Percentiles rank a stretch among this genome's conserved stretches.
Conservation (phyloP, 2,329 filamentous ascomycete genomes). For the Scleromitrula shiraiana region DNA sequence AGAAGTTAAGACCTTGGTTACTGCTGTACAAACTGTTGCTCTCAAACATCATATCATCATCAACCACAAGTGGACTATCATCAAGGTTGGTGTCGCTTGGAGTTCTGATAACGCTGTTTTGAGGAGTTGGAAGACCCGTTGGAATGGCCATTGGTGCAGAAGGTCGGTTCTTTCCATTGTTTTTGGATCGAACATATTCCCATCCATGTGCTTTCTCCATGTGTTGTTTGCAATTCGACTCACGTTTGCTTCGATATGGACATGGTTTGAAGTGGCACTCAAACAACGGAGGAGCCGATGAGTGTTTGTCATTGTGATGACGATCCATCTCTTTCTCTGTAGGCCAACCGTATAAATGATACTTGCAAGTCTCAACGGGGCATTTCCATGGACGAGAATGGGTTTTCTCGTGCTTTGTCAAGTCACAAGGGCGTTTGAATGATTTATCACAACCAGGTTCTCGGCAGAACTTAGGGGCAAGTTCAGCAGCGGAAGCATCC, state of each 20-base stretch:
- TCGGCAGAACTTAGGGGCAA: conserved; percentile 69
- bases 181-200: conserved; percentile 87
- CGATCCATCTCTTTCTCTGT: conserved; percentile 97
- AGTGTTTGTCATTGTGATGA: conserved; percentile 95
- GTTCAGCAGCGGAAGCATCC: conserved; percentile 77
- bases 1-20: conserved; percentile 6
- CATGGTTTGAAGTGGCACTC: conserved; percentile 78
- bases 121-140: conserved; percentile 47
- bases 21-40: conserved; percentile 17
- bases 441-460: conserved; percentile 75
- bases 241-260: conserved; percentile 88
- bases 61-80: conserved; percentile 23
- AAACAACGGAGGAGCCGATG: conserved; percentile 67
- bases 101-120: conserved; percentile 47
- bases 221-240: conserved; percentile 96
- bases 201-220: conserved; percentile 96
- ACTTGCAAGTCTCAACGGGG: conserved; percentile 73
- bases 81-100: conserved; percentile 39
- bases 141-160: conserved; percentile 32
- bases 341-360: conserved; percentile 83
- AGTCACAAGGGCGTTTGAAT: conserved; percentile 93
- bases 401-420: conserved; percentile 97
- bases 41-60: conserved; percentile 18
- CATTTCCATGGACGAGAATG: conserved; percentile 97
- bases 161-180: conserved; percentile 59